Conservation (phyloP, 805 yeast genomes). For the Zygotorulaspora chibaensis region DNA sequence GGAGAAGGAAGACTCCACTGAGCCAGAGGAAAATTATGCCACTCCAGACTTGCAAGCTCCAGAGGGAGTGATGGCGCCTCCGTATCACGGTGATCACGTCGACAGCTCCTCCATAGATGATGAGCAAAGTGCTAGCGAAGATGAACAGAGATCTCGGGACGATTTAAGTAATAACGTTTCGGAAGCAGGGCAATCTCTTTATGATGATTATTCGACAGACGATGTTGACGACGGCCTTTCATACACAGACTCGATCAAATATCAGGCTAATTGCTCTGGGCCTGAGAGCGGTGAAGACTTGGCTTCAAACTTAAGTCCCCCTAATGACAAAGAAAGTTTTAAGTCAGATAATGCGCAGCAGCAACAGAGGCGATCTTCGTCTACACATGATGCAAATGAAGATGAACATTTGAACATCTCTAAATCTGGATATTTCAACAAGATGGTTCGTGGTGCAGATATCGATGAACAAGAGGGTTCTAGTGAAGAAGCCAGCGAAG, state of each 20-base stretch:
- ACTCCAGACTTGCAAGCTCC: background rate
- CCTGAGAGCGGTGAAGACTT: background rate
- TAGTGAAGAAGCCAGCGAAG: background rate
- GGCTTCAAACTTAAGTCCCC: background rate
- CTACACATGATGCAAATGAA: constrained; percentile 2
- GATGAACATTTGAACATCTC: constrained; percentile 21
- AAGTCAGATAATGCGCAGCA: background rate
- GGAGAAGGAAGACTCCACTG: background rate
- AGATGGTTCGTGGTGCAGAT: constrained; percentile 17
- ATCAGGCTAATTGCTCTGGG: constrained; percentile 14
- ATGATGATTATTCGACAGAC: constrained; percentile 8
- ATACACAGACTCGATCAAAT: constrained; percentile 21
- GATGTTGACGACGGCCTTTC: constrained; percentile 20
- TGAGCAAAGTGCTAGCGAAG: background rate
- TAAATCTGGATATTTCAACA: constrained; percentile 27
- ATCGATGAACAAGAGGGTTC: constrained; percentile 2
- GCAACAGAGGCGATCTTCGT: constrained; percentile 10
- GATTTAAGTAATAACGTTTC: constrained; percentile 5
- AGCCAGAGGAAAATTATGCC: background rate
- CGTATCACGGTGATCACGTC: background rate
- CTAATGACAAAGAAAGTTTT: background rate
- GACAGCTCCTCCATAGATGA: background rate
- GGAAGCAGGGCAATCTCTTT: constrained; percentile 4
- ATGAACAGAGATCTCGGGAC: background rate
- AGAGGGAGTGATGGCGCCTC: background rate